Evolutionary conservation across 129 eudicot species (phyloP).

Genomic region (Erigeron canadensis): DNA sequence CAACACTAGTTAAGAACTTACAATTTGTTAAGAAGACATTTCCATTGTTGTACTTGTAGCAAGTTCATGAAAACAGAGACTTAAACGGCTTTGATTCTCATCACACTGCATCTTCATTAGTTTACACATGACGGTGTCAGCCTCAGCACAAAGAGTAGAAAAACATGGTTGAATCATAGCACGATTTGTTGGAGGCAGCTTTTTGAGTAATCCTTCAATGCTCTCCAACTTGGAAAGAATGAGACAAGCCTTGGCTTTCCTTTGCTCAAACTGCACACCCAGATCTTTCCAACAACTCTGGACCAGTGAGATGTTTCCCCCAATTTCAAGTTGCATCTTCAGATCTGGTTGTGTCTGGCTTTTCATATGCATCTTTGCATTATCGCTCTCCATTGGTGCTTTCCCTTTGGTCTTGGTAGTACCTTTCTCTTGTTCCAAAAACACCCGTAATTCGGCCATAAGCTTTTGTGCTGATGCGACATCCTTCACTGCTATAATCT

Average conservation of each 20-base stretch:
- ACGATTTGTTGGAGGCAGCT: not conserved
- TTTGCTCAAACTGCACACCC: not conserved
- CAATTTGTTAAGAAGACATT: not conserved
- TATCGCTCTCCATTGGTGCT: no score
- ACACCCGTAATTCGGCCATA: conserved; percentile 7
- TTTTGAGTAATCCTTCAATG: not conserved
- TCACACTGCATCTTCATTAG: not conserved
- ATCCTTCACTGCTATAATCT: not conserved
- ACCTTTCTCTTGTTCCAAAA: not conserved
- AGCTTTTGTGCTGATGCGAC: not conserved
- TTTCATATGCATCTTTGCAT: no score
- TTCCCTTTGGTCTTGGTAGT: not conserved
- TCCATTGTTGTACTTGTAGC: not conserved
- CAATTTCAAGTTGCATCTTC: no score
- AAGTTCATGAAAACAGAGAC: not conserved
- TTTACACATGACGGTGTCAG: not conserved
- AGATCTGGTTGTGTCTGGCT: no score
- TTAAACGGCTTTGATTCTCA: not conserved
- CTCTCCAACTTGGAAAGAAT: not conserved
- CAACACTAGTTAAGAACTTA: not conserved
- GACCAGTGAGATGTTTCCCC: not conserved
- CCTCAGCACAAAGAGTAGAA: no score
- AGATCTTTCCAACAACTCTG: not conserved
- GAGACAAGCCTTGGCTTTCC: not conserved
- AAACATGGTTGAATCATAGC: not conserved